Base-by-base conservation (phyloP, 768 basidiomycete genomes). In the Lanmaoa pseudosensibilis region DNA sequence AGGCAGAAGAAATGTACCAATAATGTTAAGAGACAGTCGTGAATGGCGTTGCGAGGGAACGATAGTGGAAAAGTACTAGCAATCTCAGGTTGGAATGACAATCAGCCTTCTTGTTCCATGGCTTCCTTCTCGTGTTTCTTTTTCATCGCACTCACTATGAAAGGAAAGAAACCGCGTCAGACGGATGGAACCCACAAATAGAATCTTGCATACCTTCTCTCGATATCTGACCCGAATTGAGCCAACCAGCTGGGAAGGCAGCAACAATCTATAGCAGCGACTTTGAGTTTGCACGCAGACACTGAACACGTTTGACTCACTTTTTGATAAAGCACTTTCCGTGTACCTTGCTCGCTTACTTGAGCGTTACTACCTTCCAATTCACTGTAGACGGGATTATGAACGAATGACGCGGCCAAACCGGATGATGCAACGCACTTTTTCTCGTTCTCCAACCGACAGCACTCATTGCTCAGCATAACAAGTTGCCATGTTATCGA, bases 191-290 rank as follows among this genome's bases (percentile, higher is more conserved):
- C 30, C 3, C 18, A 21, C 5, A 27, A 4, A 13, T 7, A 37
- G 3, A 15, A n/a, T 2, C 25, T 38, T 27, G 71, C 86, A 36
- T 49, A 92, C 90, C 88, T 78, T 94, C 92, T 65, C 92, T 80
- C 34, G 90, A 92, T 57, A 94, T 90, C 69, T 91, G 88, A 4
- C 90, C 88, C 3, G 89, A 90, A 30, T 86, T 84, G 75, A 93
- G 84, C 92, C 92, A 94, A 13, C 89, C 89, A 0, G 85, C 77
- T 0, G 91, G 92, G 71, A 90, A 94, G 2, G 83, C 84, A n/a
- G 79, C 80, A 0, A 92, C 87, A 55, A 94, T 91, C 85, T 86
- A 34, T 3, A 25, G 21, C 32, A 46, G 13, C 27, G 8, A 33
- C n/a, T 27, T 55, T 37, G 39, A 46, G 32, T 41, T 39, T 25